These are phyloP conservation scores for Aspergillus nomiae DNA, from an alignment of 2,329 filamentous ascomycete species.

Conservation along the genomic window DNA sequence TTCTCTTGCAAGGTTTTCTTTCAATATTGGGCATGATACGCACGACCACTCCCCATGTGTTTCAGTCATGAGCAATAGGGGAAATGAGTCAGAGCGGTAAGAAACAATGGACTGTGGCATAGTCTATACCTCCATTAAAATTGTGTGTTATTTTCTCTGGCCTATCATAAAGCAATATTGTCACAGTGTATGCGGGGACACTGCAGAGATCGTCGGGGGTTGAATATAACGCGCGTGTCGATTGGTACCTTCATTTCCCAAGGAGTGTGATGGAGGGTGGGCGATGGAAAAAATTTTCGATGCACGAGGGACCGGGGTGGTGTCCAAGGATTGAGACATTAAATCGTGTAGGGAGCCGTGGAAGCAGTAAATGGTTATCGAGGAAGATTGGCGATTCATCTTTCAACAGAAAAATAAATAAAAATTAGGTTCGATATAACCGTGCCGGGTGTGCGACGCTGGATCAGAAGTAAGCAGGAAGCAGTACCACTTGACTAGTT, in stretches of 20 bases:
- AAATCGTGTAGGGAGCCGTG: not conserved
- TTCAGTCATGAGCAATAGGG: not conserved
- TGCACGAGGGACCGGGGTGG: not conserved
- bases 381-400: not conserved
- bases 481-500: not conserved
- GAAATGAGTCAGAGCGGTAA: slow-evolving; percentile 3
- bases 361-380: not conserved
- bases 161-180: not conserved
- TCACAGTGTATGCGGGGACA: not conserved
- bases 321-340: not conserved
- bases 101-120: not conserved
- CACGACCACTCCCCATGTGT: not conserved
- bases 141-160: not conserved
- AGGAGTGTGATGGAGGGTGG: slow-evolving; percentile 1
- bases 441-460: not conserved
- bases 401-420: not conserved
- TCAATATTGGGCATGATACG: not conserved
- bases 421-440: not conserved
- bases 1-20: not conserved
- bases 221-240: not conserved
- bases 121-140: not conserved
- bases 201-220: slow-evolving; percentile 1
- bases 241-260: not conserved
- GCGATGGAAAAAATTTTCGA: not conserved
- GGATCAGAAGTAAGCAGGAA: not conserved